Base-by-base conservation (phyloP, 305 asterid species). In the Stenogyne calaminthoides region DNA sequence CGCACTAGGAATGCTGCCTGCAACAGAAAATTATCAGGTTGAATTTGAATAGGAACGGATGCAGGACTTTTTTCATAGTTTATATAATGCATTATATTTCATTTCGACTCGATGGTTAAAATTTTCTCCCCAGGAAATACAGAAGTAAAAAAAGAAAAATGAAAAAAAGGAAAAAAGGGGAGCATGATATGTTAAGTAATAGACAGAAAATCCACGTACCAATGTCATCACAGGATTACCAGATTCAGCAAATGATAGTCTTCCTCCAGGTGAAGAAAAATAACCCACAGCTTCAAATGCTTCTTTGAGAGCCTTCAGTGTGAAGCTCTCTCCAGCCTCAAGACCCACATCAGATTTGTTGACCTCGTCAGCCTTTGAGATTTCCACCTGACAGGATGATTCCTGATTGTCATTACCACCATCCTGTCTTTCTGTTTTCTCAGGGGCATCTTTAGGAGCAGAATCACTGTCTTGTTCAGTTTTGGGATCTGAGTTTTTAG, bases 161-260 rank as follows among this genome's bases (percentile, higher is more conserved):
- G 7, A 32, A 0, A 32, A 32, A 32, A 0, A 4, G 7, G n/a
- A n/a, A n/a, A n/a, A n/a, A n/a, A n/a, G n/a, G n/a, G 49, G 9
- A 44, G 60, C 15, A 27, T 22, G 67, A 74, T 42, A 67, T 49
- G 64, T 20, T 51, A 67, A 59, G 56, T 44, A 39, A 67, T 56
- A n/a, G 61, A 60, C 55, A 72, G 27, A 64, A 70, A 55, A 71
- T 29, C 22, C 47, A 71, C 96, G 67, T 89, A 95, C 99, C 95
- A 92, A 63, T 77, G 97, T 73, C 98, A 95, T 91, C 81, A 89
- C 99, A 70, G 99, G 98, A 77, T 95, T 95, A 70, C 93, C 92
- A 78, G 92, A 89, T 77, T 88, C 93, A 57, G 93, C 93, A 83
- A 95, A 92, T 6, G 96, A 95, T 59, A 85, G 80, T 73, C 55